These are phyloP conservation scores for Talaromyces sp. DNA, from an alignment of 2,329 filamentous ascomycete species.

Conservation along the genomic window DNA sequence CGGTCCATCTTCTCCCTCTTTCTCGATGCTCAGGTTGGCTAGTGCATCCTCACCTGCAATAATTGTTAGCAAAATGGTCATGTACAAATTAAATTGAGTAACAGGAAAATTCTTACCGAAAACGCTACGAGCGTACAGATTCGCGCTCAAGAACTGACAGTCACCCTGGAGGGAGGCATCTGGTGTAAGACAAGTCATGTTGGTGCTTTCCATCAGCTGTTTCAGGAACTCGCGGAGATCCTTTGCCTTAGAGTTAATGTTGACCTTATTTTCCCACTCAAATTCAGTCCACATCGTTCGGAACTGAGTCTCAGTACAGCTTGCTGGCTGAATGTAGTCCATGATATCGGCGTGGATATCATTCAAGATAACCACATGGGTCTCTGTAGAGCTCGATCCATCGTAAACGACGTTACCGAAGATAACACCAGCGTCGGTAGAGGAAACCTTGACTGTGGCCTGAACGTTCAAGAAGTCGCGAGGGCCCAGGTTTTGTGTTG, in stretches of 20 bases:
- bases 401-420: conserved; percentile 99
- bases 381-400: conserved; percentile 83
- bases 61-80: conserved; percentile 17
- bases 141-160: conserved; percentile 95
- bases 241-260: conserved; percentile 97
- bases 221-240: conserved; percentile 85
- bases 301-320: conserved; percentile 97
- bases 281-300: conserved; percentile 99
- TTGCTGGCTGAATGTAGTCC: conserved; percentile 98
- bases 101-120: conserved; percentile 69
- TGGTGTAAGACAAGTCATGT: conserved; percentile 96
- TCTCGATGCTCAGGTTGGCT: conserved; percentile 95
- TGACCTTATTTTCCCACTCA: conserved; percentile 99
- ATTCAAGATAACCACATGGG: conserved; percentile 95
- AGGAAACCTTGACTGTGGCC: conserved; percentile 97
- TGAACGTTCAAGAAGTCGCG: conserved; percentile 98
- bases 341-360: conserved; percentile 98
- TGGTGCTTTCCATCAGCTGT: conserved; percentile 93
- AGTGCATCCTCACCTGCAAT: conserved; percentile 87
- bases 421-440: conserved; percentile 95
- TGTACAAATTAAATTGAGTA: background rate
- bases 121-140: conserved; percentile 91
- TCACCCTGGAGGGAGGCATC: conserved; percentile 96
- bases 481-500: conserved; percentile 89
- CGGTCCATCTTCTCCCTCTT: conserved; percentile 89